Evolutionary conservation across 495 filamentous ascomycete genomes (phyloP), one percentile per base, ranked within the genome.

Genomic region (Schizothecium vesticola): DNA sequence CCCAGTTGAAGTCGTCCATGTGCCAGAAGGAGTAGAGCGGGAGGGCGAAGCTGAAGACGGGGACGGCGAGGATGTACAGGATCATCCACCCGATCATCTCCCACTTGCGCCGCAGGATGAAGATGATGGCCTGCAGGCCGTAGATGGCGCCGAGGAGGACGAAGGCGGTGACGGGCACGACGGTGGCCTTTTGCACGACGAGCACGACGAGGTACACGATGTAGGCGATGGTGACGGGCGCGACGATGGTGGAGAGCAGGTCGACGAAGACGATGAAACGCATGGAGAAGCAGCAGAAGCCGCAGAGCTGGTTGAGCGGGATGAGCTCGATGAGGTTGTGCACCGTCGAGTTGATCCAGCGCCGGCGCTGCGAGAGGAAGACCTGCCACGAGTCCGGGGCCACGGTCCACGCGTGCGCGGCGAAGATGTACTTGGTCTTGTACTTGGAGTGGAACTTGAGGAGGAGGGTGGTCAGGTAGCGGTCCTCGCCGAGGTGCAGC

Each of bases 251-350:
- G 65, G 90, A 92, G 65, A 99, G 82, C 57, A 99, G 84, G 76
- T 99, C 95, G 66, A 98, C 78, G 74, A 99, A 96, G 71, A 99
- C 94, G 68, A 99, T 84, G 81, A 99, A 99, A 72, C 95, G 88
- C 95, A 99, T 99, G 78, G 90, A 93, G 85, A 99, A 99, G 80
- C 96, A 98, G 84, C 95, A 99, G 87, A 99, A 99, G 78, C 95
- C 95, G 80, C 95, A 99, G 31, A 99, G 88, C 76, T 98, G 91
- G 63, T 91, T 87, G 77, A 99, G 80, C 7, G 93, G 93, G 73
- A 98, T 93, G 62, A 99, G 88, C 76, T 99, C 95, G 71, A 95
- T 91, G 70, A 99, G 84, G 78, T 99, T 99, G 84, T 99, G 95
- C 23, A 99, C 91, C 3, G 95, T 99, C 31, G 94, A 97, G 81